A percentile compares a stretch with the other conserved stretches of the same genome.
Conservation (phyloP, 345 rosid genomes). For the Populus nigra region DNA sequence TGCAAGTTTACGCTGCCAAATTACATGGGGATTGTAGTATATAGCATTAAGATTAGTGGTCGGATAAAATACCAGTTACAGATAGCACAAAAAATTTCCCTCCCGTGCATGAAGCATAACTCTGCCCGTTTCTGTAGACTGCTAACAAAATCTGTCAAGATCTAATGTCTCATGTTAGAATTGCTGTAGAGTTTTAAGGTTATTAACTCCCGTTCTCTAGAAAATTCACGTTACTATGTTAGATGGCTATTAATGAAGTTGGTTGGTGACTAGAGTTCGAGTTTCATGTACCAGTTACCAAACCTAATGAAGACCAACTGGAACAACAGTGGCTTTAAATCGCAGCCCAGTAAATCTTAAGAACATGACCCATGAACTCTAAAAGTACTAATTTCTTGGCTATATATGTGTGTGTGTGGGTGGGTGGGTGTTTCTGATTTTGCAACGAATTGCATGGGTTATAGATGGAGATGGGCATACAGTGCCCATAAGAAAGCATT, state of each 20-base stretch:
- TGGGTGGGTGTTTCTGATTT: neutral
- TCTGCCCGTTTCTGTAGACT: no score
- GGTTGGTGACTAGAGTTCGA: neutral
- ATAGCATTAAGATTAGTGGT: no score
- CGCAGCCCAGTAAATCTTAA: no score
- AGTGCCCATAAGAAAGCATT: conserved; percentile 60
- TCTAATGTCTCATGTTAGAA: no score
- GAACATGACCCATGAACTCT: no score
- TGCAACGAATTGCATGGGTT: neutral
- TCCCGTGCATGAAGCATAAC: no score
- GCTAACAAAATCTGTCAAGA: no score
- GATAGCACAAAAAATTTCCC: no score
- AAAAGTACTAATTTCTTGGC: neutral
- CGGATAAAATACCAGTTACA: no score
- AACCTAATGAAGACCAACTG: neutral
- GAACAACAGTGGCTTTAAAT: neutral
- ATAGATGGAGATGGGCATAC: conserved; percentile 23
- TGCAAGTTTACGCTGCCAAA: conserved; percentile 8
- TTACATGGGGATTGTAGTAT: no score
- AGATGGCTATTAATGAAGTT: neutral
- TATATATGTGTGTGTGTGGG: neutral
- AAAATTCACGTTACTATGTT: neutral
- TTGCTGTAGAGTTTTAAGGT: neutral
- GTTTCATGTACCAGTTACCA: neutral
- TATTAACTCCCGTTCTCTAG: neutral